A percentile compares a stretch with the other conserved stretches of the same genome.
These are phyloP conservation scores for Blepharisma undulans DNA, from an alignment of 169 alveolate species.

Conservation along the genomic window DNA sequence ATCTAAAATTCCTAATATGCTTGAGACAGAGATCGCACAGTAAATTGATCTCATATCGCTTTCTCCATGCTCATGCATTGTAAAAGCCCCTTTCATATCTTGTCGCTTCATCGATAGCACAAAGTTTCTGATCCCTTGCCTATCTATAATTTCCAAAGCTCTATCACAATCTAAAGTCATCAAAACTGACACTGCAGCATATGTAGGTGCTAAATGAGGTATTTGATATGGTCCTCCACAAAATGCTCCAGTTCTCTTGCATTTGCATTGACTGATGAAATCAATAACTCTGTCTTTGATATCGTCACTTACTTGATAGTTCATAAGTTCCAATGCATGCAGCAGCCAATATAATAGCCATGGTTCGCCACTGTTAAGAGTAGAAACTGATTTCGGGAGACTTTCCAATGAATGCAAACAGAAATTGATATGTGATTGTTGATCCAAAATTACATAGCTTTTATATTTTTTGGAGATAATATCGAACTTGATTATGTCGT, in stretches of 20 bases:
- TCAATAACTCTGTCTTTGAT: constrained; percentile 14
- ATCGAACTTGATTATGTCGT: background rate
- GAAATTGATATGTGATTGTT: background rate
- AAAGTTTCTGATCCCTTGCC: constrained; percentile 85
- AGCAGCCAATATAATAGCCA: constrained; percentile 72
- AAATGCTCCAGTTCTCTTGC: constrained; percentile 85
- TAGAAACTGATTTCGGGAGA: constrained; percentile 1
- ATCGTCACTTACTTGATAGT: background rate
- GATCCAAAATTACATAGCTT: constrained; percentile 9
- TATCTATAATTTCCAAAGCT: constrained; percentile 85
- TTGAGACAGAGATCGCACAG: constrained; percentile 93
- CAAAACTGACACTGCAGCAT: constrained; percentile 87
- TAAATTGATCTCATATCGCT: constrained; percentile 94
- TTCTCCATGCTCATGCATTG: constrained; percentile 93
- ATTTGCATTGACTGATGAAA: constrained; percentile 52
- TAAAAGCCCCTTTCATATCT: constrained; percentile 85
- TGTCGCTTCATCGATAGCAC: constrained; percentile 84
- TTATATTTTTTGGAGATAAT: constrained; percentile 2
- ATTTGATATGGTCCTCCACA: constrained; percentile 90
- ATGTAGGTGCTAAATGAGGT: constrained; percentile 92
- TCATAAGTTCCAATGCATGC: constrained; percentile 52
- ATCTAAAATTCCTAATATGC: constrained; percentile 86
- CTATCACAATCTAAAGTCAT: constrained; percentile 68
- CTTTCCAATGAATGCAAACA: background rate
- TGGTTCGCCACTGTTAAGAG: constrained; percentile 67